Percentiles rank a stretch among this genome's conserved stretches.
phyloP scores from a whole-genome alignment of 2,329 filamentous ascomycete species.

The Penicillium sp. region DNA sequence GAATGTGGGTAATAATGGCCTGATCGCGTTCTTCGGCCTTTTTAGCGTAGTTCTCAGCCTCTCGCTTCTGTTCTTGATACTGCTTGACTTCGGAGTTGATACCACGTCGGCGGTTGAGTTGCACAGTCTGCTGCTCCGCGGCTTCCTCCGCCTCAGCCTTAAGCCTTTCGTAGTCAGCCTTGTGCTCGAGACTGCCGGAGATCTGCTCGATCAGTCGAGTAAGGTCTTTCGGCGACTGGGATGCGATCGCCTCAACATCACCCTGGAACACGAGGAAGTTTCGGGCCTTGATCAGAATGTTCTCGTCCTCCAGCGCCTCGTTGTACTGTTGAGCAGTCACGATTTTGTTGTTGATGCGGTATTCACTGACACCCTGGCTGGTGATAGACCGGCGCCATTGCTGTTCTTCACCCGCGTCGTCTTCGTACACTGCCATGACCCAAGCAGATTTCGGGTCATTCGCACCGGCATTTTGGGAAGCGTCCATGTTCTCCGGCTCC shows the following conservation, averaged over 20 bases:
- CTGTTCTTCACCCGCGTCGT: constrained; percentile 91
- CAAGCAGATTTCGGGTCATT: constrained; percentile 90
- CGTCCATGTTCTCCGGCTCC: constrained; percentile 54
- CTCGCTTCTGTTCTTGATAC: constrained; percentile 93
- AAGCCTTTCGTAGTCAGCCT: constrained; percentile 87
- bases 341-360: constrained; percentile 88
- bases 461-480: constrained; percentile 56
- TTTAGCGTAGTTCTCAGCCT: constrained; percentile 87
- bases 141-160: constrained; percentile 83
- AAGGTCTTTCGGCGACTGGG: constrained; percentile 88
- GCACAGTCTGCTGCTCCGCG: constrained; percentile 80
- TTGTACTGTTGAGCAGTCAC: constrained; percentile 93
- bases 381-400: constrained; percentile 96
- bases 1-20: constrained; percentile 84
- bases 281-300: constrained; percentile 94
- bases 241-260: constrained; percentile 94
- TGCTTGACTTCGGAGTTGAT: constrained; percentile 98
- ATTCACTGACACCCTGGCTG: constrained; percentile 81
- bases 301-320: constrained; percentile 83
- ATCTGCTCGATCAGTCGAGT: constrained; percentile 96
- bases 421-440: constrained; percentile 99
- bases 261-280: constrained; percentile 99
- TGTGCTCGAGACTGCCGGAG: constrained; percentile 91
- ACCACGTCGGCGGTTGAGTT: constrained; percentile 80
- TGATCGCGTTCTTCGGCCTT: constrained; percentile 88